phyloP scores from a whole-genome alignment of 1,139 yeast genomes.

The Geotrichum reessii region DNA sequence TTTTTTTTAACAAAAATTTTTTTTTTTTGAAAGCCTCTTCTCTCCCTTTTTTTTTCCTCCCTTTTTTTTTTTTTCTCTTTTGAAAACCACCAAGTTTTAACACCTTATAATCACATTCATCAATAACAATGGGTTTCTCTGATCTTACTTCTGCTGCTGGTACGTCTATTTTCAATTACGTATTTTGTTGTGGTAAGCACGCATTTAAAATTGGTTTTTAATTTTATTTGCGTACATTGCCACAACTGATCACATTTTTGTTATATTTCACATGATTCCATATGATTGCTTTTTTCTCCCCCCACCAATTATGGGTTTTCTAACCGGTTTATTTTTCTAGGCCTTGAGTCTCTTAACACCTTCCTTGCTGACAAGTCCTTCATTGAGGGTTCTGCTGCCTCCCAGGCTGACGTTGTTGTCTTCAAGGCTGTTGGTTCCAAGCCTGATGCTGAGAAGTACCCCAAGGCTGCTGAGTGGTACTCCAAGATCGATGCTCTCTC shows the following conservation, averaged over 20 bases:
- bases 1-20: not conserved
- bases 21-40: not conserved
- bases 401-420: slow-evolving; percentile 93
- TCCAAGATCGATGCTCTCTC: slow-evolving; percentile 93
- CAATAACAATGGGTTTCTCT: slow-evolving; percentile 37
- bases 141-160: slow-evolving; percentile 42
- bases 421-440: slow-evolving; percentile 81
- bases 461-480: slow-evolving; percentile 96
- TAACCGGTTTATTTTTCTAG: slow-evolving; percentile 26
- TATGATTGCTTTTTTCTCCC: not conserved
- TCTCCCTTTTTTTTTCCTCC: not conserved
- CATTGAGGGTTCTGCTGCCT: slow-evolving; percentile 86
- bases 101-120: not conserved
- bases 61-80: slow-evolving; percentile 1
- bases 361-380: slow-evolving; percentile 88
- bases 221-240: not conserved
- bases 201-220: no score
- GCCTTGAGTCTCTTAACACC: slow-evolving; percentile 79
- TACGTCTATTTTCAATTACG: slow-evolving; percentile 23
- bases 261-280: not conserved
- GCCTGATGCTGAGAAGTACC: slow-evolving; percentile 59
- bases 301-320: no score
- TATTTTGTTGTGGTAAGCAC: not conserved
- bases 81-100: slow-evolving; percentile 1
- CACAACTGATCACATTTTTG: not conserved